phyloP scores from a whole-genome alignment of 805 yeast genomes.

The Sugiyamaella mastotermitis region DNA sequence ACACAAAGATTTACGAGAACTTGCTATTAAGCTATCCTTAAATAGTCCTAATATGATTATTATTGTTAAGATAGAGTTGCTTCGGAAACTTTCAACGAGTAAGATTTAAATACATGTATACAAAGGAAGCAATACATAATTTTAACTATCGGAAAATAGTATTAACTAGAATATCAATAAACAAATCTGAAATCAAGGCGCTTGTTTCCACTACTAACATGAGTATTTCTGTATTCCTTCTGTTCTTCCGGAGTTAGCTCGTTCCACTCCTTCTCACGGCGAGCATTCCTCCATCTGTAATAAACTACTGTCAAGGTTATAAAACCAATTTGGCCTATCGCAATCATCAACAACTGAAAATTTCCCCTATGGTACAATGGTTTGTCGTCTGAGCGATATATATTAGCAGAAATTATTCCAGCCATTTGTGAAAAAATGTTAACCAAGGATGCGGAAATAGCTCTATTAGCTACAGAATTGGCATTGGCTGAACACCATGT shows the following conservation, averaged over 20 bases:
- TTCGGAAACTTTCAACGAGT: too few relatives aligned
- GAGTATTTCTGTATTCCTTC: constrained; percentile 38
- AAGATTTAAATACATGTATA: too few relatives aligned
- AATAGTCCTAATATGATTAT: too few relatives aligned
- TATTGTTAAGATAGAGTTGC: too few relatives aligned
- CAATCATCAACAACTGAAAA: constrained; percentile 22
- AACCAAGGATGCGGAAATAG: constrained; percentile 59
- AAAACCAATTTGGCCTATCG: constrained; percentile 17
- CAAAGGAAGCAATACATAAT: too few relatives aligned
- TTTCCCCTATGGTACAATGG: constrained; percentile 62
- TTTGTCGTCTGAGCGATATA: constrained; percentile 50
- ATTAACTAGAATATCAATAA: constrained; percentile 29
- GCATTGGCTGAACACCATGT: constrained; percentile 60
- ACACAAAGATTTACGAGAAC: too few relatives aligned
- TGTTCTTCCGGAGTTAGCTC: constrained; percentile 44
- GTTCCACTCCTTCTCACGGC: constrained; percentile 45
- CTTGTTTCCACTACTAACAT: constrained; percentile 50
- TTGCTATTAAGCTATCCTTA: too few relatives aligned
- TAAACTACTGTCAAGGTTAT: constrained; percentile 26
- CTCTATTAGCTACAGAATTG: constrained; percentile 52
- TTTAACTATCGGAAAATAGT: too few relatives aligned
- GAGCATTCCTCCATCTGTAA: constrained; percentile 28
- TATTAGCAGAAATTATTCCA: constrained; percentile 46
- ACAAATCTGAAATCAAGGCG: constrained; percentile 48
- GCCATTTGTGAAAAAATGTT: constrained; percentile 62